Evolutionary conservation across 169 alveolate species (phyloP).

Genomic region (Plasmodium coatneyi): DNA sequence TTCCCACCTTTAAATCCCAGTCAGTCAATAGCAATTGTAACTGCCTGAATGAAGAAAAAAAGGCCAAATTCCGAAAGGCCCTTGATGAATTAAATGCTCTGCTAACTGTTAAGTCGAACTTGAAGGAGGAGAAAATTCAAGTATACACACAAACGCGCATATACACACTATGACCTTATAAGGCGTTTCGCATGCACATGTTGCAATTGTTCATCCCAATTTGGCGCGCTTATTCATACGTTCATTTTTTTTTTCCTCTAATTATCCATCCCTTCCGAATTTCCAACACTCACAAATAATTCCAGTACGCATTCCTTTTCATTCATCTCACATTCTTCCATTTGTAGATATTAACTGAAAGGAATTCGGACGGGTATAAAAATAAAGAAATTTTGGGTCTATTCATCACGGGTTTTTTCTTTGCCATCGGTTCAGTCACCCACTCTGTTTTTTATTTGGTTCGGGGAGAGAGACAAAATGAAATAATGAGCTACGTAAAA

Average conservation of each 20-base stretch:
- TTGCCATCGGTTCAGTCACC: constrained; percentile 65
- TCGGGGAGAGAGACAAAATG: neutral
- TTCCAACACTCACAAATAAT: neutral
- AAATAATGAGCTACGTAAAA: neutral
- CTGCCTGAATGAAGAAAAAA: constrained; percentile 42
- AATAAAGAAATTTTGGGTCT: constrained; percentile 59
- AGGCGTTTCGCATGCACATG: neutral
- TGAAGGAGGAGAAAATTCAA: constrained; percentile 55
- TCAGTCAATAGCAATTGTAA: constrained; percentile 24
- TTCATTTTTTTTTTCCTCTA: constrained; percentile 6
- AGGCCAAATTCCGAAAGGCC: constrained; percentile 35
- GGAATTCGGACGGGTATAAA: constrained; percentile 37
- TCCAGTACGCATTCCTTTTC: neutral
- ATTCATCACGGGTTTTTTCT: constrained; percentile 67
- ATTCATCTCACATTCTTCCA: neutral
- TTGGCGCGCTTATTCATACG: neutral
- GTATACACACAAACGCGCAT: constrained; percentile 15
- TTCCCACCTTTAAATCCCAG: constrained; percentile 10
- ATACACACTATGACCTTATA: neutral
- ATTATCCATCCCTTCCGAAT: neutral
- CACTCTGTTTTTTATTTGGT: constrained; percentile 67
- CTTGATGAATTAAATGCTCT: constrained; percentile 55
- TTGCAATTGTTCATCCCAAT: neutral
- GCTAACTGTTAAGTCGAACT: constrained; percentile 30
- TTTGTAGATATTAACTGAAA: constrained; percentile 72